phyloP scores from a whole-genome alignment of 441 rosid species.

The Gossypium lobatum region DNA sequence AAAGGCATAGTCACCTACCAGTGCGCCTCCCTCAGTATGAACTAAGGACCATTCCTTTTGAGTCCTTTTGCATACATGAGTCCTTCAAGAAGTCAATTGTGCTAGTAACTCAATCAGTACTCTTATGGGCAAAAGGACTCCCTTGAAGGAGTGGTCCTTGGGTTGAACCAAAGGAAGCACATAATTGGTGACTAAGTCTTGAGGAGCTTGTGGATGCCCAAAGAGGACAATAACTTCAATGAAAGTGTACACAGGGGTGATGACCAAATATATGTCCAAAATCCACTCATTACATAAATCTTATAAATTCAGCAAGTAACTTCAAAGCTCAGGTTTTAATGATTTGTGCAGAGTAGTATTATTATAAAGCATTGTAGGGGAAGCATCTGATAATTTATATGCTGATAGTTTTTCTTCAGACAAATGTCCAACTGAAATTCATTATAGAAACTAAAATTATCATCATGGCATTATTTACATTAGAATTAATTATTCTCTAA shows the following conservation, averaged over 20 bases:
- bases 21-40: background rate
- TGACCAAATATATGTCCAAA: background rate
- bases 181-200: background rate
- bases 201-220: background rate
- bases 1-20: background rate
- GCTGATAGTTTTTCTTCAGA: background rate
- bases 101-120: background rate
- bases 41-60: background rate
- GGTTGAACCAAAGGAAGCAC: background rate
- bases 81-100: background rate
- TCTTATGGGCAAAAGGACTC: background rate
- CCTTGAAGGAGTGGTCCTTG: background rate
- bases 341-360: slow-evolving; percentile 1
- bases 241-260: background rate
- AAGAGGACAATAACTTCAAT: background rate
- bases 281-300: background rate
- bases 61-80: background rate
- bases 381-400: background rate
- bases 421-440: background rate
- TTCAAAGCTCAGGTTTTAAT: background rate
- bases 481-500: background rate
- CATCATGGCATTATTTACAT: background rate
- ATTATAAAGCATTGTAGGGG: background rate
- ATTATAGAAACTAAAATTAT: slow-evolving; percentile 6
- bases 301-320: background rate